Base-by-base conservation (phyloP, 257 asterid species). In the Capsicum baccatum region DNA sequence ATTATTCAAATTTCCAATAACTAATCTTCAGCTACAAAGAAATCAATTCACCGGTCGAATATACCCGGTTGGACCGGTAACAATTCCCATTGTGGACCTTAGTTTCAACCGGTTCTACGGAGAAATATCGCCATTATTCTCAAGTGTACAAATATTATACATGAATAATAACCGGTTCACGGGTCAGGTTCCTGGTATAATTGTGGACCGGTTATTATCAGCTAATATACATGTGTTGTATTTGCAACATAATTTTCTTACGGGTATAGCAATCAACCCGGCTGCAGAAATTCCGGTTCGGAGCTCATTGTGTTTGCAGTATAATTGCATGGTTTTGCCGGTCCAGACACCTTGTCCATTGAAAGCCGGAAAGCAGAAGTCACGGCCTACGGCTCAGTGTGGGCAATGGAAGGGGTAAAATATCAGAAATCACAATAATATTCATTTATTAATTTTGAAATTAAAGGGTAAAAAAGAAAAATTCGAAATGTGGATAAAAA, bases 271-370 rank as follows among this genome's bases (percentile, higher is more conserved):
- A 84, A 95, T 97, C 0, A 91, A 86, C 79, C 98, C 98, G 85
- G 87, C 94, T 89, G 97, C 90, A 19, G 93, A 87, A 85, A 97
- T 97, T 81, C 99, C 99, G 0, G 35, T 90, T 83, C 91, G 91
- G 85, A 88, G 92, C 12, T 95, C 99, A 0, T 64, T 96, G 89
- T 96, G 99, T 84, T 87, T 94, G 86, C 98, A 96, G 91, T 96
- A 96, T 60, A 96, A 95, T 83, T 95, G 99, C 83, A 94, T 95
- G 99, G 97, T 95, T 47, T 89, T 86, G 37, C 99, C 99, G 52
- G 90, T 94, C 11, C 90, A 91, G 89, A 91, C 97, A 62, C 94
- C 98, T 3, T 95, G 99, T 84, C 98, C 99, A 1, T 68, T 91
- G 80, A 95, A 91, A 89, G 94, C 99, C 42, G 99, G 99, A 9